Evolutionary conservation across 768 basidiomycete species (phyloP), one percentile per base, ranked within the genome.

Genomic region (Kwoniella sp.): DNA sequence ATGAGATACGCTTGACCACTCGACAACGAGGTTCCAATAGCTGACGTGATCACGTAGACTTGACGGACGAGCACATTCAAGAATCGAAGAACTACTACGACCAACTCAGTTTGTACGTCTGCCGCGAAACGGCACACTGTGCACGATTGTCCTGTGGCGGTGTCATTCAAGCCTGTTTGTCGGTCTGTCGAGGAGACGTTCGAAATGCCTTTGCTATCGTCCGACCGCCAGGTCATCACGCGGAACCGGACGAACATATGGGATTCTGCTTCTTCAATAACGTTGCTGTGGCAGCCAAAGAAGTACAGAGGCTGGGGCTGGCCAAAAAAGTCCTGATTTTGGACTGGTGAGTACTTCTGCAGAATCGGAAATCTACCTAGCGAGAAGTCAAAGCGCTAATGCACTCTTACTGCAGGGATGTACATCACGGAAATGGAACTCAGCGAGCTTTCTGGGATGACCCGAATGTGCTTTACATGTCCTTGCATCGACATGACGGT

Each of bases 221-320:
- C 36, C 86, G 96, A 57, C 96, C 96, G 13, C 96, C 96, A 0
- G 96, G 96, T 0, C 96, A 99, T 77, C 96, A 99, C 74, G 94
- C 96, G 6, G 96, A 99, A 77, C 96, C 96, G 4, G 91, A 96
- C 68, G 90, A 94, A 76, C 90, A 92, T 68, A 97, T 98, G 94
- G 96, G 96, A 1, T 99, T 99, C 79, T 98, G 96, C 80, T 96
- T 99, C 83, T 96, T 93, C 83, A 99, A 99, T 80, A 99, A 99
- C 76, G 93, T 95, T 33, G 89, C 96, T 0, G 90, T 99, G 17
- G 94, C 94, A 0, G 86, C 91, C 21, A 86, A 87, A 72, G 90
- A 92, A 25, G 87, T 90, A 21, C 88, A 91, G 76, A 82, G 88
- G 66, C 70, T 83, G 58, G 89, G 90, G 1, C 76, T 84, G 6